Evolutionary conservation across 2,329 filamentous ascomycete genomes (phyloP).

Genomic region (Biscogniauxia sp.): DNA sequence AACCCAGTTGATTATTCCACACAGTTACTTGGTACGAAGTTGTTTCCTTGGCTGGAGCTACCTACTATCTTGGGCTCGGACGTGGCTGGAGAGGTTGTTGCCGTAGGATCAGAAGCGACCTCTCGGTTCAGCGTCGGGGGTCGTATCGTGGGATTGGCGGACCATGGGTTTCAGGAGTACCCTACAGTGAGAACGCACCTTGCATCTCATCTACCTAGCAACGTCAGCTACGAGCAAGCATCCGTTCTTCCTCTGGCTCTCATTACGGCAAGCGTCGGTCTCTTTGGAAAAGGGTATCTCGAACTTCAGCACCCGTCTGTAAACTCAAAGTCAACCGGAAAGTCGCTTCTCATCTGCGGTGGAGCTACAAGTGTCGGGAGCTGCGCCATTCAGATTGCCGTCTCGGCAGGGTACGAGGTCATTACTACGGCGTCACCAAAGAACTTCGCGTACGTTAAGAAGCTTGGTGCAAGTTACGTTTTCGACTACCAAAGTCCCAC

Average conservation of each 20-base stretch:
- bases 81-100: slow-evolving; percentile 32
- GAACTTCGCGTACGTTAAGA: slow-evolving; percentile 22
- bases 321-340: neutral
- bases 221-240: slow-evolving; percentile 29
- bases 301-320: slow-evolving; percentile 24
- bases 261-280: slow-evolving; percentile 28
- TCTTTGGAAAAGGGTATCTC: slow-evolving; percentile 26
- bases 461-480: slow-evolving; percentile 22
- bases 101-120: slow-evolving; percentile 25
- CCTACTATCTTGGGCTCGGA: slow-evolving; percentile 35
- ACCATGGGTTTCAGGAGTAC: slow-evolving; percentile 34
- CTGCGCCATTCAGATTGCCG: slow-evolving; percentile 41
- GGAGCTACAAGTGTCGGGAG: slow-evolving; percentile 39
- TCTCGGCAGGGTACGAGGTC: slow-evolving; percentile 40
- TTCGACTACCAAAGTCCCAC: slow-evolving; percentile 26
- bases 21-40: slow-evolving; percentile 21
- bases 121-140: slow-evolving; percentile 31
- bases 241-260: slow-evolving; percentile 31
- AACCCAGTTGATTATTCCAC: slow-evolving; percentile 33
- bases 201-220: slow-evolving; percentile 27
- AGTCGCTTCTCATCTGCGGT: slow-evolving; percentile 29
- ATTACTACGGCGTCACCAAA: slow-evolving; percentile 36
- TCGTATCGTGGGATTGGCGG: slow-evolving; percentile 26
- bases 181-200: slow-evolving; percentile 24
- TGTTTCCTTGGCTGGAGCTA: slow-evolving; percentile 27